A percentile compares a stretch with the other conserved stretches of the same genome.
Evolutionary conservation across 73 alveolate species (phyloP).

Genomic region (Paramecium bursaria): DNA sequence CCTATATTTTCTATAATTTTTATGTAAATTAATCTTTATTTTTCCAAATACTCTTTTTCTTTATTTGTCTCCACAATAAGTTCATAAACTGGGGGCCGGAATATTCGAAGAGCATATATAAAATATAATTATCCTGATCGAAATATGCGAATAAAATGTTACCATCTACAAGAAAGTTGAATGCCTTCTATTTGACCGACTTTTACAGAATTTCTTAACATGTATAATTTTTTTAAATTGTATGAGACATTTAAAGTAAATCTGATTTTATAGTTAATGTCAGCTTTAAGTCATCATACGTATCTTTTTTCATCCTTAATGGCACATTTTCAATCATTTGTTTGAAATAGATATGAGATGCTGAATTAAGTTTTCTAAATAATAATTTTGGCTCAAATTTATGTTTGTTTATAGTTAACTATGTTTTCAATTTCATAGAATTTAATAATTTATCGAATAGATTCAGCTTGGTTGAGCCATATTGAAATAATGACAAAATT

Average conservation of each 20-base stretch:
- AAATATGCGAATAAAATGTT: constrained; percentile 44
- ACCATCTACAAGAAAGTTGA: constrained; percentile 42
- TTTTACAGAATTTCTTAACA: constrained; percentile 49
- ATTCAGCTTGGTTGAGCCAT: constrained; percentile 51
- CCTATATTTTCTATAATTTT: not conserved
- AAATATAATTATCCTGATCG: constrained; percentile 20
- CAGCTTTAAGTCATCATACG: constrained; percentile 27
- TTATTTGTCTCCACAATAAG: constrained; percentile 4
- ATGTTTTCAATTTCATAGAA: not conserved
- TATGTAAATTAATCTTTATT: not conserved
- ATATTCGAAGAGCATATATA: constrained; percentile 28
- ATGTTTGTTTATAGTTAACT: not conserved
- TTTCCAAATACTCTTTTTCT: constrained; percentile 19
- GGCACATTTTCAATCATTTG: constrained; percentile 1
- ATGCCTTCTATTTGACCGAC: constrained; percentile 13
- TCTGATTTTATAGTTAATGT: constrained; percentile 7
- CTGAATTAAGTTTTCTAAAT: constrained; percentile 53
- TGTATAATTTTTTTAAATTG: not conserved
- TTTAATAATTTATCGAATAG: constrained; percentile 43
- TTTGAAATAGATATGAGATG: constrained; percentile 51
- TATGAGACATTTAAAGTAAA: not conserved
- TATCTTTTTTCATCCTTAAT: constrained; percentile 25
- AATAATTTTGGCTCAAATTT: constrained; percentile 1
- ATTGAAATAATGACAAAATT: constrained; percentile 28
- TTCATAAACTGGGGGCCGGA: constrained; percentile 30